A percentile compares a stretch with the other conserved stretches of the same genome.
These are phyloP conservation scores for Mycosarcoma mackinlayi DNA, from an alignment of 1,284 basidiomycete species.

Conservation along the genomic window DNA sequence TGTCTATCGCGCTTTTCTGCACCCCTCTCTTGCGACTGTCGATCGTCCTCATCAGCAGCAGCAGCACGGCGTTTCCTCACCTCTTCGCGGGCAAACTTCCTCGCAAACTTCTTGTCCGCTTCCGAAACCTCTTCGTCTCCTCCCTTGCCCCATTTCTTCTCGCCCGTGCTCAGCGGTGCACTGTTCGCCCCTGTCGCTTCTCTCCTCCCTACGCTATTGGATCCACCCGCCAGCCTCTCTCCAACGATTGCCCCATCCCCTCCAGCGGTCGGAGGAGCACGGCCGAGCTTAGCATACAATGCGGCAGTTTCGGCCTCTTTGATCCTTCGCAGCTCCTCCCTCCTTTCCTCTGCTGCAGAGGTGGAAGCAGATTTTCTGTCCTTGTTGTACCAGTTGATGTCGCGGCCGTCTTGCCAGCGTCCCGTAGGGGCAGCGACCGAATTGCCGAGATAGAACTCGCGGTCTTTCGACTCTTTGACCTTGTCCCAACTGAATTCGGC, in stretches of 20 bases:
- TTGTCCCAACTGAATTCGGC: slow-evolving; percentile 66
- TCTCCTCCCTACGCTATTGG: slow-evolving; percentile 16
- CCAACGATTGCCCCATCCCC: slow-evolving; percentile 18
- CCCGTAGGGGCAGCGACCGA: slow-evolving; percentile 65
- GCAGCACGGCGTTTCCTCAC: slow-evolving; percentile 30
- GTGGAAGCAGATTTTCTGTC: slow-evolving; percentile 23
- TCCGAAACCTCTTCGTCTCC: slow-evolving; percentile 20
- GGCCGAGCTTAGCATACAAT: slow-evolving; percentile 52
- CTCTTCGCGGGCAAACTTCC: slow-evolving; percentile 46
- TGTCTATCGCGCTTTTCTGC: slow-evolving; percentile 9
- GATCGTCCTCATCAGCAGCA: slow-evolving; percentile 31
- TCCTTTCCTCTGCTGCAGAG: slow-evolving; percentile 37
- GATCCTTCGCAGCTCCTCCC: slow-evolving; percentile 55
- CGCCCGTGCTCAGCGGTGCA: slow-evolving; percentile 21
- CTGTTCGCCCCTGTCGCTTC: slow-evolving; percentile 48
- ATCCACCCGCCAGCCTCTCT: slow-evolving; percentile 34
- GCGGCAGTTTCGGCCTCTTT: slow-evolving; percentile 63
- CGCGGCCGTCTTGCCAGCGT: slow-evolving; percentile 64
- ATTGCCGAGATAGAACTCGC: slow-evolving; percentile 67
- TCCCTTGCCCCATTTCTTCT: slow-evolving; percentile 28
- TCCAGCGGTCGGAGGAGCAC: slow-evolving; percentile 15
- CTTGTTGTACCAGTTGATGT: slow-evolving; percentile 68
- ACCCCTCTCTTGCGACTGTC: slow-evolving; percentile 17
- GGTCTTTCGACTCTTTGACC: slow-evolving; percentile 62
- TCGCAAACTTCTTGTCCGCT: slow-evolving; percentile 54